These are phyloP conservation scores for Thyridium curvatum DNA, from an alignment of 2,329 filamentous ascomycete species.

Conservation along the genomic window DNA sequence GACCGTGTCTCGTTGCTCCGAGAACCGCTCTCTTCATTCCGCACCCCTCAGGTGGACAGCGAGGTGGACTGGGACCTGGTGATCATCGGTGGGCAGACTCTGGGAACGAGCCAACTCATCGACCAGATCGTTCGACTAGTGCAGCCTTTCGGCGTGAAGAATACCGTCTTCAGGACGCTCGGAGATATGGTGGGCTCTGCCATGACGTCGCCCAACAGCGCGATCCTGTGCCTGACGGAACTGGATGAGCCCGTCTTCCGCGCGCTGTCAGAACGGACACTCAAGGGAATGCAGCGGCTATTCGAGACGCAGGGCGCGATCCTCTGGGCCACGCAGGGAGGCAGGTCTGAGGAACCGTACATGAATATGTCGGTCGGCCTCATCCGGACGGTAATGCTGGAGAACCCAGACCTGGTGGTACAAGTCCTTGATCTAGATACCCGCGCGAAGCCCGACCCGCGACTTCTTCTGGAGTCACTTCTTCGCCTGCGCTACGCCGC, in stretches of 20 bases:
- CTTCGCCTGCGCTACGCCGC: slow-evolving; percentile 1
- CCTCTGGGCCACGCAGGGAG: slow-evolving; percentile 9
- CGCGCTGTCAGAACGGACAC: neutral
- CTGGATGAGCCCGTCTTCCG: slow-evolving; percentile 6
- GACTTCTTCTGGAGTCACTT: neutral
- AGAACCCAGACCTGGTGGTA: slow-evolving; percentile 1
- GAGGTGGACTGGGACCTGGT: slow-evolving; percentile 5
- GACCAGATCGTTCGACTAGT: slow-evolving; percentile 6
- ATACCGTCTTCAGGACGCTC: neutral
- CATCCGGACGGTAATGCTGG: slow-evolving; percentile 1
- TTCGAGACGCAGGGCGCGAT: neutral
- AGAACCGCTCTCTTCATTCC: slow-evolving; percentile 7
- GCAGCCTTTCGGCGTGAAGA: slow-evolving; percentile 1
- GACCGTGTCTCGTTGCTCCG: slow-evolving; percentile 11
- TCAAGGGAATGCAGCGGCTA: slow-evolving; percentile 4
- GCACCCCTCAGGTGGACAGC: neutral
- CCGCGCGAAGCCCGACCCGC: neutral
- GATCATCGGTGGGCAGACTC: slow-evolving; percentile 11
- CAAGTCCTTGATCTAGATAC: slow-evolving; percentile 1
- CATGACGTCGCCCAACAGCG: neutral
- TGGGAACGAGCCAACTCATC: slow-evolving; percentile 1
- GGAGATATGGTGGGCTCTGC: neutral
- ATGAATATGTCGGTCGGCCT: slow-evolving; percentile 8
- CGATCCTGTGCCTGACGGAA: slow-evolving; percentile 4
- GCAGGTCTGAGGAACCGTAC: slow-evolving; percentile 3